Conservation (phyloP, 305 asterid species). For the Fraxinus angustifolia region DNA sequence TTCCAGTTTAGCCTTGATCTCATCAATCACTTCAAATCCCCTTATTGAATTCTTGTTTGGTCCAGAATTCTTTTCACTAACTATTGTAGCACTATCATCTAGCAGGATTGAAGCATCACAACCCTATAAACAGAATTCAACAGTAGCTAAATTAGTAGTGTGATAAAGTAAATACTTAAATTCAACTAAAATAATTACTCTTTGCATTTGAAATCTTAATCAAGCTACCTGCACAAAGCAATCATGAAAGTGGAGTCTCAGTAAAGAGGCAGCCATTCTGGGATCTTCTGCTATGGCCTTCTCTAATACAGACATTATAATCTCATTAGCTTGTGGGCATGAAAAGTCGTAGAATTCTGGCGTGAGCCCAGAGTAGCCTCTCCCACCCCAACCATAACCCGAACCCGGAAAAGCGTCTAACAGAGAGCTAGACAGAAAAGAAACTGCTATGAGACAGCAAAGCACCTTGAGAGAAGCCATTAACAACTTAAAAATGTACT, state of each 20-base stretch:
- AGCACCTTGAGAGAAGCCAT: conserved; percentile 45
- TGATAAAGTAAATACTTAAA: not conserved
- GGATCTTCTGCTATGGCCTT: conserved; percentile 58
- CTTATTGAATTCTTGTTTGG: conserved; percentile 72
- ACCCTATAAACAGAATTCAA: conserved; percentile 37
- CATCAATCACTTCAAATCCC: conserved; percentile 77
- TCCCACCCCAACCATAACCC: conserved; percentile 21
- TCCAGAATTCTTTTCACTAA: conserved; percentile 64
- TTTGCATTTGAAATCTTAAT: not conserved
- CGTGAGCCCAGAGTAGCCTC: conserved; percentile 37
- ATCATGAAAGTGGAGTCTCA: conserved; percentile 79
- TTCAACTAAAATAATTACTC: not conserved
- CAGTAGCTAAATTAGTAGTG: not conserved
- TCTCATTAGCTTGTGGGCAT: conserved; percentile 75
- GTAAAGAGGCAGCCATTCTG: conserved; percentile 75
- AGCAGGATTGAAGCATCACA: conserved; percentile 77
- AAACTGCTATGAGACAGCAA: conserved; percentile 25
- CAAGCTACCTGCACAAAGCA: conserved; percentile 67
- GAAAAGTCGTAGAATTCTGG: conserved; percentile 57
- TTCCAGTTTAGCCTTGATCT: conserved; percentile 65
- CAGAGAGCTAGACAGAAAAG: conserved; percentile 29
- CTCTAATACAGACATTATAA: conserved; percentile 72
- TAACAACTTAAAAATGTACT: not conserved
- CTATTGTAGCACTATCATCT: conserved; percentile 42
- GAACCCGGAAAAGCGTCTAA: conserved; percentile 41